Base-by-base conservation (phyloP, 108 stramenopile species). In the Mayamaea pseudoterrestris region DNA sequence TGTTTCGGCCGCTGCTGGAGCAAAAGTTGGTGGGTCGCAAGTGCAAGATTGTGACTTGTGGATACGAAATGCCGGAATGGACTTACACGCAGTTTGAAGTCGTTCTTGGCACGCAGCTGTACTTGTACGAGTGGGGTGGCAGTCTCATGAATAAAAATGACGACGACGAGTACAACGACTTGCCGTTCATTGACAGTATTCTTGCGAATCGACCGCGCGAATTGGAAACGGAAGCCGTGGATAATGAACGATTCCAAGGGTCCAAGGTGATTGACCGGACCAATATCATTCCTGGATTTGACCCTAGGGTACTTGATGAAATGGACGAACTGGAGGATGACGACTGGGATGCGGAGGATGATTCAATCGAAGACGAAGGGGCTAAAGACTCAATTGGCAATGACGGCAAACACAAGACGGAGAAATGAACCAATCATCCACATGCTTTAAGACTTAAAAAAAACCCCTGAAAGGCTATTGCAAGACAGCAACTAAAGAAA, bases 11-110 rank as follows among this genome's bases (percentile, higher is more conserved):
- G 0, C 48, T 72, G 5, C 50, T 90, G n/a, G 81, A 80, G 30
- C 61, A 25, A 46, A 61, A 11, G 37, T 53, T 84, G 45, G 47
- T 51, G 6, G 74, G 73, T 6, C 61, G 50, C 7, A 27, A 60
- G 1, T 65, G 69, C 37, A 64, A 73, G 35, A 60, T 90, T 2
- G 57, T 86, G 40, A 74, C 75, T 1, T 62, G 77, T 36, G 89
- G 83, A 43, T 90, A 90, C 48, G 67, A 69, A 22, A 83, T 90
- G 74, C 70, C 70, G 0, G 79, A 69, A 23, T 90, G 89, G 89
- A 58, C 71, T 1, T 57, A 73, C 0, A 48, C 52, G 34, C 68
- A 82, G 62, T 65, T 65, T 0, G 89, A 90, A 58, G 65, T 66
- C 0, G 73, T 86, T 22, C 47, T 85, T 23, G 89, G 75, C 17